Evolutionary conservation across 2,329 filamentous ascomycete species (phyloP), one percentile per base, ranked within the genome.

Genomic region (Aspergillus niger): DNA sequence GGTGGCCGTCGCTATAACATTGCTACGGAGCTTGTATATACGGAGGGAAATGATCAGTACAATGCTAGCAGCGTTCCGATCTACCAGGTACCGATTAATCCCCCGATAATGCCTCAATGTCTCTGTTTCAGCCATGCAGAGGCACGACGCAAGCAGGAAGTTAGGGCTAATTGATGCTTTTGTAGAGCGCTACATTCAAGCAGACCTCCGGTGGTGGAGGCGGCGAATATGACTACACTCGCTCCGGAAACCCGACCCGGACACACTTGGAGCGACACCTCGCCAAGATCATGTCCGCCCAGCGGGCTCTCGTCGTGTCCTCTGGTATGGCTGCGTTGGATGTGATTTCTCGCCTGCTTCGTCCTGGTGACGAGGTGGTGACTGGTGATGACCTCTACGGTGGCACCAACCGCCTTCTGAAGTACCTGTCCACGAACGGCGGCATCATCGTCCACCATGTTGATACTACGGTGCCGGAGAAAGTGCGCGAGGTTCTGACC

Each of bases 221-320:
- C 62, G 90, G 87, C 67, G 93, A 98, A 78, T 99, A 98, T 79
- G 95, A 99, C 81, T 99, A 99, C 82, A 98, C 95, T 62, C 91
- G 96, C 63, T 98, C 93, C 38, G 95, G 95, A 59, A 99, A 99
- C 76, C 95, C 95, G 17, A 99, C 95, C 60, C 87, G 95, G 66
- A 96, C 94, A 36, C 95, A 99, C 73, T 86, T 99, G 64, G 95
- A 99, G 81, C 88, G 94, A 61, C 95, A 99, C 78, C 83, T 99
- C 70, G 95, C 96, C 72, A 99, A 99, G 85, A 96, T 99, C 76
- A 99, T 99, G 96, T 93, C 91, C 69, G 95, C 95, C 49, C 88
- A 88, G 70, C 90, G 96, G 59, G 91, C 92, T 8, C 86, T 99
- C 54, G 94, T 96, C 52, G 94, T 98, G 48, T 92, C 93, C 57